phyloP scores from a whole-genome alignment of 2,329 filamentous ascomycete genomes.

The Phaeosphaeriaceae sp. region DNA sequence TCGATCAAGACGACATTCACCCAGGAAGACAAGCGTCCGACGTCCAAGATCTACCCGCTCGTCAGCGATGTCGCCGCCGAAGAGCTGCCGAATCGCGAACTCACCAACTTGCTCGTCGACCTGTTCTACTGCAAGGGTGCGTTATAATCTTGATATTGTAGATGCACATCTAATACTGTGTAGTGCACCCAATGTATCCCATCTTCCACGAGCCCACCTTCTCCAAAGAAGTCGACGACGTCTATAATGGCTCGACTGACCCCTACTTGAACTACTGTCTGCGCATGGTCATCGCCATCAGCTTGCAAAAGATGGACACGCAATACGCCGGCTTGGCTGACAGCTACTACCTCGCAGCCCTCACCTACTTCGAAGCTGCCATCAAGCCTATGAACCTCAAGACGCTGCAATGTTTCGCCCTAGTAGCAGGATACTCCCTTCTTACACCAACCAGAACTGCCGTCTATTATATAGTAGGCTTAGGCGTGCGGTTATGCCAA shows the following conservation, averaged over 20 bases:
- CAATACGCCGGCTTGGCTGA: slow-evolving; percentile 94
- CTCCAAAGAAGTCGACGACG: slow-evolving; percentile 76
- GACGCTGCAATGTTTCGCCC: slow-evolving; percentile 85
- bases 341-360: slow-evolving; percentile 90
- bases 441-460: slow-evolving; percentile 91
- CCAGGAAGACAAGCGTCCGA: slow-evolving; percentile 71
- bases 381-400: slow-evolving; percentile 88
- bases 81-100: slow-evolving; percentile 73
- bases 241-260: slow-evolving; percentile 78
- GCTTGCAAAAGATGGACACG: slow-evolving; percentile 88
- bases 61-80: slow-evolving; percentile 84
- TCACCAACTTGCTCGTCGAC: slow-evolving; percentile 81
- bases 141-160: slow-evolving; percentile 1
- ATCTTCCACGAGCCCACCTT: slow-evolving; percentile 86
- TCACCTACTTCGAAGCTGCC: slow-evolving; percentile 82
- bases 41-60: slow-evolving; percentile 86
- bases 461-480: slow-evolving; percentile 90
- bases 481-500: slow-evolving; percentile 87
- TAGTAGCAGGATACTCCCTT: slow-evolving; percentile 91
- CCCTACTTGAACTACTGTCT: slow-evolving; percentile 88
- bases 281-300: slow-evolving; percentile 92
- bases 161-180: slow-evolving; percentile 18
- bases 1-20: slow-evolving; percentile 73
- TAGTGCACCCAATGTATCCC: slow-evolving; percentile 88
- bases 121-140: slow-evolving; percentile 85